Evolutionary conservation across 306 rosid species (phyloP).

Genomic region (Dryas octopetala): DNA sequence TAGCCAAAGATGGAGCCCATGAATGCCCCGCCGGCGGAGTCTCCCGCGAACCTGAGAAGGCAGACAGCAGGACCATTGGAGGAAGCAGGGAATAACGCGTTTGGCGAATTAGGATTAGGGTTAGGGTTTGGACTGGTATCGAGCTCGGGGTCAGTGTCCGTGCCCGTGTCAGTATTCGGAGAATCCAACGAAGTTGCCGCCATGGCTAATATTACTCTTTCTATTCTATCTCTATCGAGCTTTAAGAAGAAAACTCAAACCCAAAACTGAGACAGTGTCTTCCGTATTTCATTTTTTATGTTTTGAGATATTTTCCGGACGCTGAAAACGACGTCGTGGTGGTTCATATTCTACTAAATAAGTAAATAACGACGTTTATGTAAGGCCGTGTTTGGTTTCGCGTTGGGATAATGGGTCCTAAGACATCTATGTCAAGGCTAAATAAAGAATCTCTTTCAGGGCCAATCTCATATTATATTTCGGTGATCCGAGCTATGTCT

Average conservation of each 20-base stretch:
- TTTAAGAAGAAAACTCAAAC: neutral
- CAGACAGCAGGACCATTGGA: slow-evolving; percentile 58
- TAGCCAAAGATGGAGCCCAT: slow-evolving; percentile 98
- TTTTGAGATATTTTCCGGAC: neutral
- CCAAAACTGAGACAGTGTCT: neutral
- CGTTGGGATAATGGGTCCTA: no score
- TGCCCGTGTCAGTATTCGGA: slow-evolving; percentile 39
- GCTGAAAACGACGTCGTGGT: neutral
- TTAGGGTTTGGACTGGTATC: slow-evolving; percentile 28
- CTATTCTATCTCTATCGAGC: neutral
- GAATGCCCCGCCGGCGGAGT: slow-evolving; percentile 81
- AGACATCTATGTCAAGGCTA: no score
- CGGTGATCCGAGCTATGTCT: no score
- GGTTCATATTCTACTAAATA: no score
- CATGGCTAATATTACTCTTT: slow-evolving; percentile 36
- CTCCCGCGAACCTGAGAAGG: slow-evolving; percentile 66
- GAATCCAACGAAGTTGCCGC: slow-evolving; percentile 42
- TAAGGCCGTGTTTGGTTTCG: no score
- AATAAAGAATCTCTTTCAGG: no score
- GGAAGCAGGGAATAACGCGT: slow-evolving; percentile 44
- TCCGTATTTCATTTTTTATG: no score
- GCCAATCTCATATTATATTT: no score
- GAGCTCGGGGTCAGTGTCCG: slow-evolving; percentile 37
- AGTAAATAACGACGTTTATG: no score
- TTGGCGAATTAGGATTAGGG: slow-evolving; percentile 41